phyloP scores from a whole-genome alignment of 2,329 filamentous ascomycete species.

The Alternaria arbusti region DNA sequence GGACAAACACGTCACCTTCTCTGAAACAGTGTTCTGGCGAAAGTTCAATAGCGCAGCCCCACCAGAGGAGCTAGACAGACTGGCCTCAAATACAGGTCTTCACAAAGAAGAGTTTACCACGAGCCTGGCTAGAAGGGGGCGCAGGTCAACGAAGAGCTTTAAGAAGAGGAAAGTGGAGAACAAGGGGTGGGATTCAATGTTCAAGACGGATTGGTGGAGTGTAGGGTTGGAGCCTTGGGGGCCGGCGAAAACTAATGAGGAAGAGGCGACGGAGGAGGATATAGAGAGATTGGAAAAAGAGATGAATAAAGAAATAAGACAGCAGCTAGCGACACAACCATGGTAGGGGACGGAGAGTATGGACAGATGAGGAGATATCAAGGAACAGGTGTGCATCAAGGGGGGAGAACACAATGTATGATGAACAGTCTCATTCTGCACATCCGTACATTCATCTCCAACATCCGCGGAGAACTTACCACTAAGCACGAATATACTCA shows the following conservation, averaged over 20 bases:
- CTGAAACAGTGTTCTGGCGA: background rate
- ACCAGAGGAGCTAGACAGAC: background rate
- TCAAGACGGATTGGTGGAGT: background rate
- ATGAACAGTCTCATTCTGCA: background rate
- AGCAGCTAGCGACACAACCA: background rate
- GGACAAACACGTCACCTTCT: background rate
- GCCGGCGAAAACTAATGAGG: background rate
- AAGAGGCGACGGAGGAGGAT: background rate
- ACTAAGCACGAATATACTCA: background rate
- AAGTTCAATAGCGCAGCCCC: background rate
- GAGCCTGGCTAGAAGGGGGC: background rate
- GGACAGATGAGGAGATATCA: background rate
- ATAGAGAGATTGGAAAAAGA: background rate
- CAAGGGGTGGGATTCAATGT: background rate
- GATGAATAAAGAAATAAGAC: background rate
- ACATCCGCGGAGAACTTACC: background rate
- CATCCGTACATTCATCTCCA: background rate
- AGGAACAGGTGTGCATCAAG: background rate
- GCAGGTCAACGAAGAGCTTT: background rate
- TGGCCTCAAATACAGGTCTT: background rate
- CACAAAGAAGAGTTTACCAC: background rate
- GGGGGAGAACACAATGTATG: background rate
- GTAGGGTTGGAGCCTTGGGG: background rate
- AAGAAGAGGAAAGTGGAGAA: background rate
- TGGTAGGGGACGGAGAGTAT: background rate